Evolutionary conservation across 805 yeast species (phyloP), one percentile per base, ranked within the genome.

Genomic region (Cyberlindnera mrakii): DNA sequence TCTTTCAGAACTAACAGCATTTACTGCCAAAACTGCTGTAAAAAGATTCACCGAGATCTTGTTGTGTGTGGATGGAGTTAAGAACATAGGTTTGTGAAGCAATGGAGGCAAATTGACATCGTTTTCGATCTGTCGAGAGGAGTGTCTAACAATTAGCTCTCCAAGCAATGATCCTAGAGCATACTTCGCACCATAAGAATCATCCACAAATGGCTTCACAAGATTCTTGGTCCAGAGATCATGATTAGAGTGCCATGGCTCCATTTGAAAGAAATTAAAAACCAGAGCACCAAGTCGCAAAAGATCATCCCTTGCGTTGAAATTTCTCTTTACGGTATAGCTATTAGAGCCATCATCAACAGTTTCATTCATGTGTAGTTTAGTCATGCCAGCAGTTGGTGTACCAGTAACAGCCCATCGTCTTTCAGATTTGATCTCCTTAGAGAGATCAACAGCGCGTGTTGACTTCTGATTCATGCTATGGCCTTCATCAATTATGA

Each of bases 371-470:
- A 80, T 72, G 48, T 77, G 75, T 7, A 79, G 55, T 35, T 70
- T 71, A 0, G 88, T 80, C 41, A 82, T 62, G 0, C 90, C 90
- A 0, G 84, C 72, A 0, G 88, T 82, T 5, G 89, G 89, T 0
- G 90, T 82, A 27, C 90, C 89, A 0, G 85, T 78, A 1, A 82
- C 85, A 0, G 81, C 79, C 90, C 90, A 82, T 46, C 75, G 70
- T 40, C 87, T 67, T 53, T 82, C 90, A 8, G 75, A 74, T 38
- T 62, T 58, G 37, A 83, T 54, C 18, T 65, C 61, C 30, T 66
- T 67, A 16, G 85, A 78, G 30, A 77, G 54, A 8, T 60, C 54
- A 7, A 76, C 80, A 0, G 76, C 69, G 39, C 74, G 65, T 0
- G 85, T 70, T 1, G 69, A 57, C 43, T 70, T 71, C 7, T 81